Evolutionary conservation across 768 basidiomycete genomes (phyloP).

Genomic region (Gloeophyllum trabeum): DNA sequence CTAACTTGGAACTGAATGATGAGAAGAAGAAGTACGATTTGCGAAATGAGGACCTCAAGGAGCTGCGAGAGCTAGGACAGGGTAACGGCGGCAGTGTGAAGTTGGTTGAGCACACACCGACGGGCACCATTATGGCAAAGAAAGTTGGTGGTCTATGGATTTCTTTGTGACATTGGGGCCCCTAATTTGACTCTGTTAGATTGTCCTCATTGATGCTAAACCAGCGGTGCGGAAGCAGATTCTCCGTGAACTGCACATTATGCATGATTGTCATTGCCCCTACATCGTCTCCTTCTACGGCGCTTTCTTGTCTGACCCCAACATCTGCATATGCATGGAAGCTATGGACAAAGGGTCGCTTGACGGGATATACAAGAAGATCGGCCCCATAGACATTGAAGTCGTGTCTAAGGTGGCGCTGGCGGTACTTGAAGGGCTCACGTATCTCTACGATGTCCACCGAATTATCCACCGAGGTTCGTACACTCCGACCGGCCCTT

Average conservation of each 20-base stretch:
- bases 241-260: conserved; percentile 93
- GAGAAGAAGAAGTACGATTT: conserved; percentile 76
- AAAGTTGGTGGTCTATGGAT: conserved; percentile 65
- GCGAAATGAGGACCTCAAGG: conserved; percentile 82
- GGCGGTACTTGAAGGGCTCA: conserved; percentile 89
- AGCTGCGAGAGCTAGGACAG: conserved; percentile 83
- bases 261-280: conserved; percentile 91
- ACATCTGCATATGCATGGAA: conserved; percentile 99
- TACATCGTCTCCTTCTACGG: conserved; percentile 98
- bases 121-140: conserved; percentile 93
- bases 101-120: conserved; percentile 87
- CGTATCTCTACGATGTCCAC: conserved; percentile 95
- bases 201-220: conserved; percentile 93
- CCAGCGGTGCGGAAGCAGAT: conserved; percentile 96
- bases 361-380: conserved; percentile 93
- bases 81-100: conserved; percentile 98
- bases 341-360: conserved; percentile 89
- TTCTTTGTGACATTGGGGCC: background rate
- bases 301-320: conserved; percentile 93
- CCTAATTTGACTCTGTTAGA: conserved; percentile 31
- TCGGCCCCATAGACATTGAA: conserved; percentile 87
- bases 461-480: conserved; percentile 97
- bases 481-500: conserved; percentile 17
- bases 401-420: conserved; percentile 91
- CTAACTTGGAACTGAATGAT: conserved; percentile 75